Base-by-base conservation (phyloP, 2,329 filamentous ascomycete species). In the Claviceps sp. region DNA sequence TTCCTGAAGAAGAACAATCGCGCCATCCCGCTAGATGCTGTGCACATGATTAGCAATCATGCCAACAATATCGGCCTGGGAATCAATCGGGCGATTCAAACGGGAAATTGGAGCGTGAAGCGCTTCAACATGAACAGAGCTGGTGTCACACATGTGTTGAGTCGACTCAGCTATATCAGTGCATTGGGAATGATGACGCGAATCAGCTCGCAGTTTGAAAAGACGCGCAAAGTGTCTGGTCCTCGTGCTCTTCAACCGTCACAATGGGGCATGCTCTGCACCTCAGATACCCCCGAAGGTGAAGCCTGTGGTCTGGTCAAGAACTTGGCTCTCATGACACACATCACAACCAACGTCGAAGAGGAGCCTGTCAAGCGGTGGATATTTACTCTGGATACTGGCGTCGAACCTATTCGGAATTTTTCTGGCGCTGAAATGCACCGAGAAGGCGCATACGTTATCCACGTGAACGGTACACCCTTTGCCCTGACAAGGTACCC, bases 101-200 rank as follows among this genome's bases (percentile, higher is more conserved):
- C 93, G 0, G 93, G 93, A 20, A 98, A 98, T 63, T 98, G 93
- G 93, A 96, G 79, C 56, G 77, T 98, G 59, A 96, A 96, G 69
- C 88, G 94, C 65, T 98, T 98, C 73, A 89, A 91, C 68, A 98
- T 98, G 93, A 94, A 97, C 64, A 79, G 91, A 64, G 91, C 93
- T 22, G 93, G 93, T 64, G 89, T 98, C 22, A 97, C 94, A 0
- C 93, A 98, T 67, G 89, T 98, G 42, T 75, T 98, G 47, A 97
- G 91, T 68, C 82, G 93, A 56, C 75, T 98, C 51, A 97, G 91
- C 67, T 98, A 97, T 64, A 96, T 98, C 66, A 87, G 86, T 56
- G 93, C 93, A 29, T 79, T 98, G 29, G 94, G 94, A 56, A 98
- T 98, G 94, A 98, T 98, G 93, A 98, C 93, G 14, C 80, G 93